Evolutionary conservation across 148 eudicot species (phyloP), one percentile per base, ranked within the genome.

Genomic region (Bassia scoparia): DNA sequence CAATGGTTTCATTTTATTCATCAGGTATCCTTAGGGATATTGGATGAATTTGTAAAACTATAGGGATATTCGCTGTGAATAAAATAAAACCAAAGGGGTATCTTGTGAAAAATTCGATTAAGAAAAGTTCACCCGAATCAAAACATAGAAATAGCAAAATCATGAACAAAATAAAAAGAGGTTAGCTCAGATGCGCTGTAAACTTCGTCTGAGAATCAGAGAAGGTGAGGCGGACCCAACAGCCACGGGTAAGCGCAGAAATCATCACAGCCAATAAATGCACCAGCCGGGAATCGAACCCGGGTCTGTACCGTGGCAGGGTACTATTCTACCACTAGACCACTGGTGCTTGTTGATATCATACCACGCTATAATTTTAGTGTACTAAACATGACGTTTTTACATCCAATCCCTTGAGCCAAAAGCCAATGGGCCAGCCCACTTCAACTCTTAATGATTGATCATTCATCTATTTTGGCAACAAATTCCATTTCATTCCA

Each of bases 241-340:
- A 1, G 63, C 74, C 60, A 77, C 74, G 18, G 2, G 0, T 15
- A 34, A 20, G 63, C 70, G 5, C 41, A 35, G 30, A 9, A 7
- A 0, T 68, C 73, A 63, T 77, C 80, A 71, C 48, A 3, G 75
- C 80, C 55, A n/a, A n/a, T 27, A 4, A 10, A 4, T 83, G 85
- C 85, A 69, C 82, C 85, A 79, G 83, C n/a, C n/a, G 85, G 80
- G 83, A 79, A 83, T 83, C 78, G 85, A 83, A 83, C 85, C 80
- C 80, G 80, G 85, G 80, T 76, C 85, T 79, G 85, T 75, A 79
- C 85, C 83, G 82, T 83, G 85, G 78, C 78, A 79, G 83, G 83
- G 80, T 83, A 83, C 85, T 73, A 83, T 83, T 83, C 85, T 79
- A 79, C 85, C 85, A 82, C 82, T 82, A 82, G 82, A n/a, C 85